Base-by-base conservation (phyloP, 176 grass and related monocot species). In the Oryza officinalis region DNA sequence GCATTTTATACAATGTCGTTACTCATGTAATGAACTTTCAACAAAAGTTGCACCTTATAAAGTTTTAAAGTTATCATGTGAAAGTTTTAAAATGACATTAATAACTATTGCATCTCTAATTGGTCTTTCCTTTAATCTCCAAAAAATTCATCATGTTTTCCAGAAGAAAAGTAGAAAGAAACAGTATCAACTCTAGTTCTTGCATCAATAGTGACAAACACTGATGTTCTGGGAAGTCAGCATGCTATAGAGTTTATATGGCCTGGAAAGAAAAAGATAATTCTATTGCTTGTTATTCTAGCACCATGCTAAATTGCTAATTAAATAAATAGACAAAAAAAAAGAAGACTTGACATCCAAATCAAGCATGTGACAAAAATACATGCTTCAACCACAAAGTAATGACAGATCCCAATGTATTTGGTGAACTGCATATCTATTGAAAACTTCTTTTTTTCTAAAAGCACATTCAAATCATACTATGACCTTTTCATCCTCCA, bases 401-500 rank as follows among this genome's bases (percentile, higher is more conserved):
- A 78, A 50, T 57, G 17, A n/a, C 10, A 31, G 30, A 17, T 74
- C 41, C 10, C 6, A 30, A 13, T 22, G 27, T 27, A 74, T 17
- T 18, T 44, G 7, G 17, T 49, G 38, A 14, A 23, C 54, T 67
- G 30, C 44, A 30, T 30, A 30, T 30, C 30, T 30, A 30, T 30
- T 30, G 30, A 30, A 30, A 30, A 8, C 37, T 8, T 38, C 4
- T 38, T 37, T 38, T 89, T 92, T 20, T 81, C 37, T 40, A 13
- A 45, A 45, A 45, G 12, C 12, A 45, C 12, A 54, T 54, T 17
- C 17, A 76, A 61, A 76, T 20, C 32, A 69, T 25, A 33, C 0
- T 38, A n/a, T 64, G 22, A 86, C 69, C 85, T 81, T 43, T 83
- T 89, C 77, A 35, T 26, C 67, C 30, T 92, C 80, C 84, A 92